These are phyloP conservation scores for Fusarium denticulatum DNA, from an alignment of 2,329 filamentous ascomycete genomes.

Conservation along the genomic window DNA sequence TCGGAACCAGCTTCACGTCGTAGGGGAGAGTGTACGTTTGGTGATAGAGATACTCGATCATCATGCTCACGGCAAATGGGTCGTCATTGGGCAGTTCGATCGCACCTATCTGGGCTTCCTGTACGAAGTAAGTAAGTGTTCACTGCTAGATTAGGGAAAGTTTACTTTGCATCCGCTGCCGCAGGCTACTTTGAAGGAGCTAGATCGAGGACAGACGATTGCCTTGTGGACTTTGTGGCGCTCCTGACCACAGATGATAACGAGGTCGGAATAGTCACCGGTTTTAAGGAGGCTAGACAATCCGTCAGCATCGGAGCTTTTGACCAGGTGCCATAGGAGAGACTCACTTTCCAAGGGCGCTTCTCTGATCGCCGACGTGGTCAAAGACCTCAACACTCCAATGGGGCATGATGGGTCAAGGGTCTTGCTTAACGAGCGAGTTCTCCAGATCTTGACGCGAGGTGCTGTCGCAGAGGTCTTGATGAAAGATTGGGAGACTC, in stretches of 20 bases:
- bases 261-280: neutral
- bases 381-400: neutral
- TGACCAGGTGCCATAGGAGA: neutral
- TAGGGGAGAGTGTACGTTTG: neutral
- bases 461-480: neutral
- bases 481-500: too few relatives aligned
- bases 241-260: neutral
- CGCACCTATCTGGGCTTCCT: neutral
- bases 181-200: neutral
- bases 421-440: fast-evolving
- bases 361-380: neutral
- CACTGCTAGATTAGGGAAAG: neutral
- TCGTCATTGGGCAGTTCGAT: neutral
- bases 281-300: neutral
- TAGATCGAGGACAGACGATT: neutral
- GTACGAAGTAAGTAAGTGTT: neutral
- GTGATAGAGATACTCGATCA: neutral
- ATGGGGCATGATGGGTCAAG: neutral
- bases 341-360: neutral
- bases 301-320: fast-evolving
- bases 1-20: neutral
- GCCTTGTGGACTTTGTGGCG: neutral
- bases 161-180: neutral
- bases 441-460: fast-evolving
- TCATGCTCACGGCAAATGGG: neutral